A percentile compares a stretch with the other conserved stretches of the same genome.
These are phyloP conservation scores for Candida suzukii DNA, from an alignment of 805 yeast genomes.

Conservation along the genomic window DNA sequence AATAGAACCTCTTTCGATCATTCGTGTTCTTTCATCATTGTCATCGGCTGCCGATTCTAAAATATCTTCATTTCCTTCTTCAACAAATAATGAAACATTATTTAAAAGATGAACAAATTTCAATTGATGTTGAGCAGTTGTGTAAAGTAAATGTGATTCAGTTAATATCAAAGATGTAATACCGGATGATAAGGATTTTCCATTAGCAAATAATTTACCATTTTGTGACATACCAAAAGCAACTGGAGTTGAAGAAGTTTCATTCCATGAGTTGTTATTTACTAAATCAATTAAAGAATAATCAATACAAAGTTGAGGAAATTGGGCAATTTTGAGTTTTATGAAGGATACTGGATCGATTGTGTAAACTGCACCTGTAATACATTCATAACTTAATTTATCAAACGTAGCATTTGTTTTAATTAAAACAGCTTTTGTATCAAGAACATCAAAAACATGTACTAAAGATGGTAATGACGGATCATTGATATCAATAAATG, in stretches of 20 bases:
- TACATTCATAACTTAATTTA: constrained; percentile 48
- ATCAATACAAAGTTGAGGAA: constrained; percentile 67
- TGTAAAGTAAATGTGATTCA: constrained; percentile 65
- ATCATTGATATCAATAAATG: constrained; percentile 41
- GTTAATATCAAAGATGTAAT: constrained; percentile 78
- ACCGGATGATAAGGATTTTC: constrained; percentile 53
- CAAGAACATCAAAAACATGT: constrained; percentile 35
- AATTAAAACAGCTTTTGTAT: constrained; percentile 46
- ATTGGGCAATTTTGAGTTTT: constrained; percentile 33
- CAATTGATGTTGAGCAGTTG: constrained; percentile 81
- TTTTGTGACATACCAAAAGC: constrained; percentile 70
- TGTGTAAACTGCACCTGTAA: constrained; percentile 50
- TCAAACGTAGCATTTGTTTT: constrained; percentile 49
- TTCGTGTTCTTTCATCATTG: constrained; percentile 77
- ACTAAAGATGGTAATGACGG: constrained; percentile 32
- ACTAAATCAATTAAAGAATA: constrained; percentile 34
- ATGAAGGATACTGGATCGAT: constrained; percentile 21
- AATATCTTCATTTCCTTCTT: constrained; percentile 7
- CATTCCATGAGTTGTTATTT: constrained; percentile 13
- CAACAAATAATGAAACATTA: constrained; percentile 14
- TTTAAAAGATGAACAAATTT: constrained; percentile 65
- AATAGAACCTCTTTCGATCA: constrained; percentile 88
- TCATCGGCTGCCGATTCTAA: constrained; percentile 6
- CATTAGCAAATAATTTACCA: constrained; percentile 69
- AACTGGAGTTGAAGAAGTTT: constrained; percentile 8